Evolutionary conservation across 805 yeast genomes (phyloP).

Genomic region (Ogataea kodamae): DNA sequence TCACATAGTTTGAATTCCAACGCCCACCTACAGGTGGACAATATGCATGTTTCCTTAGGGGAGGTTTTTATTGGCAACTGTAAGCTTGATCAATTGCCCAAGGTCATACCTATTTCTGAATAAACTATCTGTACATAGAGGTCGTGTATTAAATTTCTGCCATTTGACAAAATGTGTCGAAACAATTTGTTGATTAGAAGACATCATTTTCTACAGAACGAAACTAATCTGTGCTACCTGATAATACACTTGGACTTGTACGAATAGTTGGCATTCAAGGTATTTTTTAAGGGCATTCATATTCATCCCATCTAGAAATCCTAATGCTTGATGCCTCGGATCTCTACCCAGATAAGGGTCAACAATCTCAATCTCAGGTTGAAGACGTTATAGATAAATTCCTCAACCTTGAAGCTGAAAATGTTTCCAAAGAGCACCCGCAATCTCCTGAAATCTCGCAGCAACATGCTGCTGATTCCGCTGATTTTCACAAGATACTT

Average conservation of each 20-base stretch:
- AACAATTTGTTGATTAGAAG: not conserved
- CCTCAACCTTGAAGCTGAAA: conserved; percentile 5
- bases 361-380: too few species aligned
- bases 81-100: conserved; percentile 23
- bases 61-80: conserved; percentile 21
- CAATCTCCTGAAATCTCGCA: not conserved
- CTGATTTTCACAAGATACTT: not conserved
- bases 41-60: conserved; percentile 19
- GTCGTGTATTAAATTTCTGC: conserved; percentile 3
- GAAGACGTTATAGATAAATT: conserved; percentile 11
- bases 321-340: too few species aligned
- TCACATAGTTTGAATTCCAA: conserved; percentile 30
- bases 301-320: too few species aligned
- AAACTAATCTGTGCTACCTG: too few species aligned
- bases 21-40: conserved; percentile 31
- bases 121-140: conserved; percentile 8
- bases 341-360: too few species aligned
- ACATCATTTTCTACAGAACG: too few species aligned
- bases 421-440: conserved; percentile 1
- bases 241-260: too few species aligned
- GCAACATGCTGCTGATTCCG: not conserved
- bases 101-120: conserved; percentile 13
- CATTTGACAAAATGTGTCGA: too few species aligned
- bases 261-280: too few species aligned
- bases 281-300: too few species aligned